These are phyloP conservation scores for Arabidopsis arenosa DNA, from an alignment of 345 rosid species.

Conservation along the genomic window DNA sequence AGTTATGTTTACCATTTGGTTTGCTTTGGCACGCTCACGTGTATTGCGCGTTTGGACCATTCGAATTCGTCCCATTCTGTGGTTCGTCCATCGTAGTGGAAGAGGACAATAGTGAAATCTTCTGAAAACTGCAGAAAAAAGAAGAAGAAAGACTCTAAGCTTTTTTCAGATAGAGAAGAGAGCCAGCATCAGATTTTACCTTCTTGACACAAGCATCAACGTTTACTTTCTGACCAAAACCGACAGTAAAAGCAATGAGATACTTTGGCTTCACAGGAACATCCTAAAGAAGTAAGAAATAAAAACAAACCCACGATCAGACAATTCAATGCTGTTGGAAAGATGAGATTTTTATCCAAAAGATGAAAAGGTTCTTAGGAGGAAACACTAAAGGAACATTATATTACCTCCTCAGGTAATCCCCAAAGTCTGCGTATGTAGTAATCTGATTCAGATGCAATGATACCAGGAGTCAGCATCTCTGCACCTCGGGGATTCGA, in stretches of 20 bases:
- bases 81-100: constrained; percentile 89
- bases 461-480: constrained; percentile 80
- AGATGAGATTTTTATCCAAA: constrained; percentile 3
- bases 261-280: constrained; percentile 68
- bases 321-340: neutral
- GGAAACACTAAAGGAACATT: neutral
- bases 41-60: constrained; percentile 95
- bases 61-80: constrained; percentile 94
- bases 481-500: constrained; percentile 96
- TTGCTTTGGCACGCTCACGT: constrained; percentile 83
- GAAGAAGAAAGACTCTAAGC: constrained; percentile 20
- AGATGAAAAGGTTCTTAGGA: constrained; percentile 11
- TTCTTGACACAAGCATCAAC: constrained; percentile 85
- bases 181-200: constrained; percentile 50
- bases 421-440: constrained; percentile 88
- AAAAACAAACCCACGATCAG: constrained; percentile 8
- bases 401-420: constrained; percentile 76
- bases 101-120: constrained; percentile 78
- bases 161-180: constrained; percentile 5
- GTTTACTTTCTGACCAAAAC: constrained; percentile 68
- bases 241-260: constrained; percentile 93
- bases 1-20: constrained; percentile 70
- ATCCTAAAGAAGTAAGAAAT: constrained; percentile 66
- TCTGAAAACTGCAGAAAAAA: constrained; percentile 68
- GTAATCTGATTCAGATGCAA: constrained; percentile 80